Base-by-base conservation (phyloP, 1,284 basidiomycete species). In the Testicularia cyperi region DNA sequence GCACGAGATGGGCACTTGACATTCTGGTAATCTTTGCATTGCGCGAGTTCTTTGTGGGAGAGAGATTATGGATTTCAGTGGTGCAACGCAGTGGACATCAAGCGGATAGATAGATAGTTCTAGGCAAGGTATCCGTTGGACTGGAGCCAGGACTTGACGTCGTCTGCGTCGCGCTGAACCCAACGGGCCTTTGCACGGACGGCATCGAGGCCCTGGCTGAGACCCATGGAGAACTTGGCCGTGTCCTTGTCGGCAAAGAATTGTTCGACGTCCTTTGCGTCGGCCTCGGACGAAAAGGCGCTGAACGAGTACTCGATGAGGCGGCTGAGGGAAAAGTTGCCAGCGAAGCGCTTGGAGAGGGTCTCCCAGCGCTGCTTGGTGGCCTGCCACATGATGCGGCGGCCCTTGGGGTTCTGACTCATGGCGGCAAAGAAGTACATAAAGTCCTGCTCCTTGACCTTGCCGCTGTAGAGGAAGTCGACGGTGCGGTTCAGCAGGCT, bases 131-230 rank as follows among this genome's bases (percentile, higher is more conserved):
- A 73, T 5, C 54, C 58, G 28, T 70, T 60, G 7, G 35, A 28
- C 36, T 84, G 82, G 78, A 87, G 87, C 75, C 74, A 76, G 55
- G 79, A 70, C 40, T 77, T 65, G 38, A 88, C 78, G 65, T 88
- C 85, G 15, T 69, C 74, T 6, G 79, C 82, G 54, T 81, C 64
- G 44, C 86, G 83, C 78, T 84, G 78, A 36, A 87, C 80, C 80
- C 84, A 86, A 6, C 80, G 80, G 8, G 80, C 78, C 36, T 81
- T 82, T 2, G 85, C 81, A 6, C 79, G 79, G 62, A 88, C 83
- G 2, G 80, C 81, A 62, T 90, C 88, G 51, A 88, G 68, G 20
- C 82, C 81, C 72, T 89, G 88, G 12, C 82, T 81, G 31, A 88
- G 78, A 6, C 80, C 80, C 70, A 85, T 80, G 56, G 81, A 80